Base-by-base conservation (phyloP, 1,284 basidiomycete species). In the Malassezia arunalokei region DNA sequence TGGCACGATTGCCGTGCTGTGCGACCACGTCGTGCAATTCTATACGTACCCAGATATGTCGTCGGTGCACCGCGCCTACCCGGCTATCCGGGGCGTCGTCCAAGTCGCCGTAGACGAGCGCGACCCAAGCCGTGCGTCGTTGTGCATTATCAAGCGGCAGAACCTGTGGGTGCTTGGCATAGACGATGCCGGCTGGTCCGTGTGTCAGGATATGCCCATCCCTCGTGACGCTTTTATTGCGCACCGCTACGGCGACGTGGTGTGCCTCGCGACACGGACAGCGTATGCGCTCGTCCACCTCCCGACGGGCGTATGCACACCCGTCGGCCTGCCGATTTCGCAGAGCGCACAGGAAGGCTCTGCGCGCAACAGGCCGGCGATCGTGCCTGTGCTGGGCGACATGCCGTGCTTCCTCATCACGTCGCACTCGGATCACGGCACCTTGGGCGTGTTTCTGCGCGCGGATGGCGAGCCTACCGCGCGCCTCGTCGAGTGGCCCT, bases 401-500 rank as follows among this genome's bases (percentile, higher is more conserved):
- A 35, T 27, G 29, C 43, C 44, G 43, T 45, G 49, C 32, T 72
- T 71, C 30, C 58, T 72, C 5, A 59, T 72, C 57, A 72, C 69
- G 1, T 64, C 63, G 29, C 68, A 72, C 54, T 63, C 62, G 11
- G 59, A 62, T 15, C 45, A 55, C 20, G 55, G 60, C 44, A 69
- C 69, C 5, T 53, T 72, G 6, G 69, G 69, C 12, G 69, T 68
- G 6, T 71, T 72, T 44, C 55, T 72, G 45, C 63, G 51, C 20
- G 42, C 59, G 3, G 59, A 66, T 6, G 69, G 69, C 35, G 69
- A 71, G 54, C 67, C 67, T 2, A 61, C 62, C 4, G 63, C 65
- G 4, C 65, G 60, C 47, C 53, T 72, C n/a, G 44, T 72, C 28
- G 69, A 72, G 47, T 72, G 68, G 68, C 64, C 63, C 8, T 62